A percentile compares a stretch with the other conserved stretches of the same genome.
phyloP scores from a whole-genome alignment of 352 stramenopile species.

The Discostella stelligera region DNA sequence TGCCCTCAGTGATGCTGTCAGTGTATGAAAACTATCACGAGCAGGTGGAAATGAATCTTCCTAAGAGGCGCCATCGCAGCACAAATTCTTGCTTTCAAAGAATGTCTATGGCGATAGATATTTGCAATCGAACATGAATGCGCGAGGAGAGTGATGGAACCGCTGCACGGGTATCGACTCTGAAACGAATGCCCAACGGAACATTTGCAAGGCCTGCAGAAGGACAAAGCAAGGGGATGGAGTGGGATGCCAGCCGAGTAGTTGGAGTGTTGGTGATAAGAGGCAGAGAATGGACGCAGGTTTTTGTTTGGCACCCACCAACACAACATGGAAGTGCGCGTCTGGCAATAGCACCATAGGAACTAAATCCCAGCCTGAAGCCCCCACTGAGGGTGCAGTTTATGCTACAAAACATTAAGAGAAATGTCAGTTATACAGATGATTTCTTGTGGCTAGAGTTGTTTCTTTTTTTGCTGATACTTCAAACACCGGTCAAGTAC shows the following conservation, averaged over 20 bases:
- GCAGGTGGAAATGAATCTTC: no score
- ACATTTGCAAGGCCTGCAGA: slow-evolving; percentile 58
- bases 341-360: no score
- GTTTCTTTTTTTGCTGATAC: slow-evolving; percentile 55
- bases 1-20: neutral
- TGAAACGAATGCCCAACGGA: slow-evolving; percentile 64
- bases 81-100: slow-evolving; percentile 1
- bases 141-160: slow-evolving; percentile 60
- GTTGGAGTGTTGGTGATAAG: neutral
- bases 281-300: neutral
- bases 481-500: slow-evolving; percentile 75
- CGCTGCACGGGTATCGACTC: slow-evolving; percentile 52
- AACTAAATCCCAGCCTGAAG: no score
- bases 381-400: no score
- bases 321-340: no score
- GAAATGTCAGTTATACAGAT: no score
- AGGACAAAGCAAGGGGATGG: slow-evolving; percentile 67
- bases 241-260: slow-evolving; percentile 58
- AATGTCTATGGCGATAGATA: slow-evolving; percentile 58
- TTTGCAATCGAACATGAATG: slow-evolving; percentile 45
- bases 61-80: neutral
- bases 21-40: neutral
- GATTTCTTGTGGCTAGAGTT: neutral
- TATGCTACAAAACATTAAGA: no score
- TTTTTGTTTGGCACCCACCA: no score